Evolutionary conservation across 306 rosid genomes (phyloP).

Genomic region (Sicyos edulis): DNA sequence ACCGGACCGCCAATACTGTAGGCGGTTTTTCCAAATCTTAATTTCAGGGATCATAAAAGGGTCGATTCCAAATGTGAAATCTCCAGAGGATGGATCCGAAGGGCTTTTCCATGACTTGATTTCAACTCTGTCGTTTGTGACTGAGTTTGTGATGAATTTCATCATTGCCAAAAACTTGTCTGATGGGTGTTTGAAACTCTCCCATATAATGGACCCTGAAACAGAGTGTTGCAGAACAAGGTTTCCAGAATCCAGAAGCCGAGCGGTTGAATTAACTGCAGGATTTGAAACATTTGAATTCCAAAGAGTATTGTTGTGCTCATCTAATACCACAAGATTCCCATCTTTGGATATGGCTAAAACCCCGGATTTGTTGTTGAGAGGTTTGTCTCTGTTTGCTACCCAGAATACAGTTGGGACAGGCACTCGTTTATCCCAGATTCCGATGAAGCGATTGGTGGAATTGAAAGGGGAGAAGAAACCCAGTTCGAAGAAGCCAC

Average conservation of each 20-base stretch:
- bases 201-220: constrained; percentile 27
- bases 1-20: constrained; percentile 35
- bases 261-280: constrained; percentile 16
- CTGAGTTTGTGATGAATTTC: constrained; percentile 20
- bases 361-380: constrained; percentile 18
- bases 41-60: constrained; percentile 20
- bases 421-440: constrained; percentile 18
- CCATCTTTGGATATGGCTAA: constrained; percentile 19
- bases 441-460: constrained; percentile 19
- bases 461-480: constrained; percentile 20
- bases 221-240: constrained; percentile 26
- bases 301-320: constrained; percentile 22
- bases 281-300: constrained; percentile 31
- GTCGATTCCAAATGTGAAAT: constrained; percentile 26
- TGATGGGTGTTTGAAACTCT: constrained; percentile 34
- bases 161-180: constrained; percentile 18
- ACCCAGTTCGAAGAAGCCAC: constrained; percentile 27
- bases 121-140: constrained; percentile 12
- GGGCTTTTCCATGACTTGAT: constrained; percentile 28
- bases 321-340: constrained; percentile 22
- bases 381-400: constrained; percentile 18
- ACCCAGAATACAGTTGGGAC: constrained; percentile 15
- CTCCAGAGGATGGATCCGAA: constrained; percentile 28
- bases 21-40: constrained; percentile 25
- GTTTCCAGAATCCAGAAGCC: constrained; percentile 32